Evolutionary conservation across 345 rosid species (phyloP).

Genomic region (Turnera subulata): DNA sequence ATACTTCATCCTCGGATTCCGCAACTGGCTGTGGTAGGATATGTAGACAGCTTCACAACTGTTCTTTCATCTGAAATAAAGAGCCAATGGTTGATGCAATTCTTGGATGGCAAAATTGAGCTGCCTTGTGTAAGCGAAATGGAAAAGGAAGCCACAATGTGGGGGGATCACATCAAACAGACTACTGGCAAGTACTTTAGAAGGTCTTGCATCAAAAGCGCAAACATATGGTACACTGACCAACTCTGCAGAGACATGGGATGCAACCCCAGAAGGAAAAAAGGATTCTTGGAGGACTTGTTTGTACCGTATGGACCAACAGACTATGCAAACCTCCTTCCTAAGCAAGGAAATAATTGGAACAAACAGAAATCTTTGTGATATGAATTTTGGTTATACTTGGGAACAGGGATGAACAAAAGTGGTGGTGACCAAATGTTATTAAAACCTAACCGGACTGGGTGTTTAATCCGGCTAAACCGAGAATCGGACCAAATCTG

Average conservation of each 20-base stretch:
- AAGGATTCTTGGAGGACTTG: constrained; percentile 28
- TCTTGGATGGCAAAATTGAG: background rate
- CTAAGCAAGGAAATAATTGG: no score
- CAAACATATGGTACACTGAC: constrained; percentile 45
- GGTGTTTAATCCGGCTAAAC: no score
- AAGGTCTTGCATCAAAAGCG: constrained; percentile 29
- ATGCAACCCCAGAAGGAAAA: constrained; percentile 38
- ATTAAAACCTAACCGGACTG: no score
- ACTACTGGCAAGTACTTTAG: constrained; percentile 20
- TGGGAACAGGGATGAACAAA: no score
- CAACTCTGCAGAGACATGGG: constrained; percentile 39
- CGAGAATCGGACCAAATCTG: no score
- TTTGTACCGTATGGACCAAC: constrained; percentile 40
- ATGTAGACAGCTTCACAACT: constrained; percentile 14
- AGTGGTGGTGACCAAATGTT: no score
- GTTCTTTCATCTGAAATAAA: constrained; percentile 17
- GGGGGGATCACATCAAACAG: constrained; percentile 30
- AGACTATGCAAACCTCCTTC: constrained; percentile 29
- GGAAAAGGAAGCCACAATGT: constrained; percentile 28
- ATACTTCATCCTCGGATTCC: constrained; percentile 35
- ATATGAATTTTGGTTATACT: no score
- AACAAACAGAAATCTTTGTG: no score
- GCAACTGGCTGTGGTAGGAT: constrained; percentile 23
- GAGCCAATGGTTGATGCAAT: constrained; percentile 17
- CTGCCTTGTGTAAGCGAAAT: constrained; percentile 33